Evolutionary conservation across 2,329 filamentous ascomycete genomes (phyloP).

Genomic region (Botrytis paeoniae): DNA sequence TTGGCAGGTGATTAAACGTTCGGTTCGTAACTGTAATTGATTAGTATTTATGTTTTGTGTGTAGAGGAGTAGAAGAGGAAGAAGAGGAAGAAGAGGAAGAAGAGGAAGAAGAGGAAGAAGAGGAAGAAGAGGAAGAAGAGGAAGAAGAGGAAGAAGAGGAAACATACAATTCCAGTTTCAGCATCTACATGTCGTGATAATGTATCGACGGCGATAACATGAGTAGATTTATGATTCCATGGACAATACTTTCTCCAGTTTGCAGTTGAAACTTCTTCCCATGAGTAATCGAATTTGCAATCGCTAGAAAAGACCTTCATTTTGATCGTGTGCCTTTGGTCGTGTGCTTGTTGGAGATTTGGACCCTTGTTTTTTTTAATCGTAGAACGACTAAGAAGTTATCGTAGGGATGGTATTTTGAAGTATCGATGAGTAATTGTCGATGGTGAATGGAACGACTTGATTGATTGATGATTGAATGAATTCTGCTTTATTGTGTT

Average conservation of each 20-base stretch:
- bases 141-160: constrained; percentile 14
- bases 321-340: constrained; percentile 34
- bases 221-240: constrained; percentile 98
- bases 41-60: constrained; percentile 17
- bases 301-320: constrained; percentile 97
- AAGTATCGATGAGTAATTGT: neutral
- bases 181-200: constrained; percentile 68
- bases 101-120: neutral
- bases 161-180: constrained; percentile 61
- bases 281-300: constrained; percentile 94
- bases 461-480: neutral
- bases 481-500: neutral
- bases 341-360: neutral
- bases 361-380: neutral
- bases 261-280: constrained; percentile 94
- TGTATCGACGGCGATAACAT: constrained; percentile 94
- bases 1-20: constrained; percentile 63
- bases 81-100: neutral
- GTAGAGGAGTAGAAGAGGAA: neutral
- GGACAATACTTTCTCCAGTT: constrained; percentile 99
- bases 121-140: neutral
- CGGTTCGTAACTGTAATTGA: constrained; percentile 58
- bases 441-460: neutral
- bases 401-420: neutral
- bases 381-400: neutral